Evolutionary conservation across 192 early-diverging fungal genomes (phyloP).

Genomic region (Pilaira anomala): DNA sequence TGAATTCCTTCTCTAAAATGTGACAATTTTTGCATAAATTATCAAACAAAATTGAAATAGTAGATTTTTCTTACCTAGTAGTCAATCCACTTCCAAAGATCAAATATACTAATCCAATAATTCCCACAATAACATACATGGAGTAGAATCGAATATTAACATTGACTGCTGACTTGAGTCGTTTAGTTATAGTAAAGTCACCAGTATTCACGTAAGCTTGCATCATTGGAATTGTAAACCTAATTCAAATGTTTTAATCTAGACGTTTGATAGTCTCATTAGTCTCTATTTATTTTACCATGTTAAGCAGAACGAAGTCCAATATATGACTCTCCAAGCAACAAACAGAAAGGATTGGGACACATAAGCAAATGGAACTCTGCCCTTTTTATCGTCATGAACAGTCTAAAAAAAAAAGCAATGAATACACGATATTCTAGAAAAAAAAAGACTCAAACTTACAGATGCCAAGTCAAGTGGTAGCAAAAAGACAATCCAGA

Average conservation of each 20-base stretch:
- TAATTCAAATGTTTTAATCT: slow-evolving; percentile 11
- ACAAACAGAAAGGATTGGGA: slow-evolving; percentile 61
- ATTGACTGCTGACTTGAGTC: slow-evolving; percentile 69
- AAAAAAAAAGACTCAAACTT: slow-evolving; percentile 13
- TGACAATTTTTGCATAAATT: background rate
- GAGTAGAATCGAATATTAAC: slow-evolving; percentile 84
- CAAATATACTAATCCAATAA: slow-evolving; percentile 74
- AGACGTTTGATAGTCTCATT: background rate
- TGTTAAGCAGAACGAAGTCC: slow-evolving; percentile 84
- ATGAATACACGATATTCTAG: background rate
- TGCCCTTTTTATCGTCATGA: slow-evolving; percentile 61
- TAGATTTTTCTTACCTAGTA: slow-evolving; percentile 22
- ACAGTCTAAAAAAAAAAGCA: slow-evolving; percentile 55
- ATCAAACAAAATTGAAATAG: background rate
- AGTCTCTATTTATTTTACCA: slow-evolving; percentile 52
- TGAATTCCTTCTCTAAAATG: slow-evolving; percentile 58
- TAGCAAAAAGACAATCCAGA: slow-evolving; percentile 86
- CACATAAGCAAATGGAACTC: slow-evolving; percentile 77
- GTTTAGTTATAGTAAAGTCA: slow-evolving; percentile 67
- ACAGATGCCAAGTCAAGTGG: slow-evolving; percentile 86
- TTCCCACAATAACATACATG: slow-evolving; percentile 62
- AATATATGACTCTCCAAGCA: slow-evolving; percentile 87
- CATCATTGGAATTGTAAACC: slow-evolving; percentile 77
- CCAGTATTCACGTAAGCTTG: slow-evolving; percentile 86
- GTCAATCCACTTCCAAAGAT: slow-evolving; percentile 29